Percentiles rank a stretch among this genome's conserved stretches.
phyloP scores from a whole-genome alignment of 306 rosid genomes.

The Begonia loranthoides region DNA sequence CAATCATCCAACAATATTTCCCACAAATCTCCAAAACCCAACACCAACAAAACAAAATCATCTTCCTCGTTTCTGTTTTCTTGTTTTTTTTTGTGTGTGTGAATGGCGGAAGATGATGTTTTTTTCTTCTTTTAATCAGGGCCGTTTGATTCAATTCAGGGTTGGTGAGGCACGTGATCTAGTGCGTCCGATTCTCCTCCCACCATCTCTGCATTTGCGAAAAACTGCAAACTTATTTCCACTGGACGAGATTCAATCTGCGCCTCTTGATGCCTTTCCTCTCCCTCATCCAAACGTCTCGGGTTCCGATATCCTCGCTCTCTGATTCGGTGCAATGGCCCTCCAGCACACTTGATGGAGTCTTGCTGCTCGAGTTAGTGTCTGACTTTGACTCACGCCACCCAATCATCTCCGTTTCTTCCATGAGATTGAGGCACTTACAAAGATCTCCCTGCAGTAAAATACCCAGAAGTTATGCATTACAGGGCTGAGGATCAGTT shows the following conservation, averaged over 20 bases:
- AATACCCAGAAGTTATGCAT: background rate
- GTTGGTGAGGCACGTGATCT: background rate
- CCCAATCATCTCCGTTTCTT: conserved; percentile 21
- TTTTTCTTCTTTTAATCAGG: background rate
- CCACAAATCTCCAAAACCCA: no score
- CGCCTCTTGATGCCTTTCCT: conserved; percentile 27
- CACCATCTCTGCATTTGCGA: no score
- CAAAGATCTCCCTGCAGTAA: conserved; percentile 33
- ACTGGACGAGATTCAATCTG: conserved; percentile 19
- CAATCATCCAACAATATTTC: no score
- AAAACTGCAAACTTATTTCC: background rate
- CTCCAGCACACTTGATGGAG: conserved; percentile 34
- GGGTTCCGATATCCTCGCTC: background rate
- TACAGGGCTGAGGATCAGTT: no score
- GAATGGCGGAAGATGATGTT: no score
- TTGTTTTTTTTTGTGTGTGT: no score
- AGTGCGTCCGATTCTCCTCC: background rate
- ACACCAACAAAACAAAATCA: no score
- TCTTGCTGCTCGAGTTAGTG: conserved; percentile 20
- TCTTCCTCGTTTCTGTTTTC: no score
- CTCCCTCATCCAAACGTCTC: background rate
- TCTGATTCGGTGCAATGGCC: conserved; percentile 7
- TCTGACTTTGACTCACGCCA: conserved; percentile 16
- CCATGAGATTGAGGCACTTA: conserved; percentile 32
- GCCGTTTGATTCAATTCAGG: background rate